Evolutionary conservation across 352 stramenopile species (phyloP), one percentile per base, ranked within the genome.

Genomic region (Phytophthora quininea): DNA sequence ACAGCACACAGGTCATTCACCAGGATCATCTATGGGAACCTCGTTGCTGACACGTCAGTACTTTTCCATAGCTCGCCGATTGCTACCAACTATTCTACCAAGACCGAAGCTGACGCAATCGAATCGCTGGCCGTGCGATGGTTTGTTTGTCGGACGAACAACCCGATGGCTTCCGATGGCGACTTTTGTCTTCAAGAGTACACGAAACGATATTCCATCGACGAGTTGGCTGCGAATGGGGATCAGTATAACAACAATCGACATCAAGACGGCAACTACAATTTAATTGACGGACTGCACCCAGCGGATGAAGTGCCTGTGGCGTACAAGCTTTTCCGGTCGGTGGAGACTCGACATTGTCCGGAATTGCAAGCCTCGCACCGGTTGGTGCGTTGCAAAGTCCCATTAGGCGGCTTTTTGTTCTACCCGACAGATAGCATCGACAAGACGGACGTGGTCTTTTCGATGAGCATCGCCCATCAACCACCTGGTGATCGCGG

Each of bases 131-230:
- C 79, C 9, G 84, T 93, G 32, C 85, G 86, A 33, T 95, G 85
- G 87, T 57, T 92, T 14, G 77, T 84, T 53, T 91, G 80, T 33
- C 80, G 78, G 31, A 89, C 84, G 70, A 71, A 73, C 56, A 84
- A 84, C 43, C 78, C 87, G 10, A 77, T 93, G 54, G 69, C 90
- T 32, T 80, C 71, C 2, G 87, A 93, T 67, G 87, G 80, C 40
- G 87, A 95, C 59, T 69, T 95, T 24, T 92, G 87, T 53, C 62
- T 93, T 0, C 71, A 88, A 15, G 82, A 93, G 70, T 93, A 92
- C 59, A 82, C 81, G 10, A 86, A 86, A 38, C 77, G 86, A 4
- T 66, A 79, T 42, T 81, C 79, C 4, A 78, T 82, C 37, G 83
- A 88, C 47, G 81, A 90, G 42, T 54, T 82, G 0, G 14, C 53